A percentile compares a stretch with the other conserved stretches of the same genome.
phyloP scores from a whole-genome alignment of 148 eudicot genomes.

The Mesembryanthemum crystallinum region DNA sequence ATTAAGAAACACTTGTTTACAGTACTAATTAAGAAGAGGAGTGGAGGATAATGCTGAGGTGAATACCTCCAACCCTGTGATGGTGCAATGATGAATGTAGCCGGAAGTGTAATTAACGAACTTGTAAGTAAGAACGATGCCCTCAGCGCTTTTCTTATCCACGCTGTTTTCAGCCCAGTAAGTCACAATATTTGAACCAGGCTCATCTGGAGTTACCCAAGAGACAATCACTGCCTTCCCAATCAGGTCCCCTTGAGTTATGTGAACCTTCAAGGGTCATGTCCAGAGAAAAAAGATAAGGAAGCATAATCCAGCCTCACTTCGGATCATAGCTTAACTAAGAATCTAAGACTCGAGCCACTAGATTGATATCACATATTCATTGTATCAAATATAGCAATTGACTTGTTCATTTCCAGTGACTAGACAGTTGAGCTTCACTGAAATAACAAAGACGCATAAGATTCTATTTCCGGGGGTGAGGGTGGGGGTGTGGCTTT shows the following conservation, averaged over 20 bases:
- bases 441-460: too few species aligned
- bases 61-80: slow-evolving; percentile 57
- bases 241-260: slow-evolving; percentile 75
- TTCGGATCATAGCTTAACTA: neutral
- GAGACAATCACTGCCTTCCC: slow-evolving; percentile 70
- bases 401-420: too few species aligned
- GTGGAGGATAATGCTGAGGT: neutral
- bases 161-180: slow-evolving; percentile 58
- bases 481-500: too few species aligned
- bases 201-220: slow-evolving; percentile 73
- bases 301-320: slow-evolving; percentile 6
- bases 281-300: slow-evolving; percentile 1
- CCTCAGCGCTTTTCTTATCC: slow-evolving; percentile 33
- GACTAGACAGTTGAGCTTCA: too few species aligned
- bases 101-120: slow-evolving; percentile 74
- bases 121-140: slow-evolving; percentile 54
- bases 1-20: slow-evolving; percentile 2
- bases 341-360: neutral
- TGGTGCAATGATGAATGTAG: slow-evolving; percentile 77
- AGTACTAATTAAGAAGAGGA: neutral
- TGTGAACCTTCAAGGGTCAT: slow-evolving; percentile 58
- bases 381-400: too few species aligned
- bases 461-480: too few species aligned
- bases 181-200: slow-evolving; percentile 55
- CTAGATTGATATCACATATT: neutral